A percentile compares a stretch with the other conserved stretches of the same genome.
phyloP scores from a whole-genome alignment of 148 eudicot genomes.

The Camellia sinensis region DNA sequence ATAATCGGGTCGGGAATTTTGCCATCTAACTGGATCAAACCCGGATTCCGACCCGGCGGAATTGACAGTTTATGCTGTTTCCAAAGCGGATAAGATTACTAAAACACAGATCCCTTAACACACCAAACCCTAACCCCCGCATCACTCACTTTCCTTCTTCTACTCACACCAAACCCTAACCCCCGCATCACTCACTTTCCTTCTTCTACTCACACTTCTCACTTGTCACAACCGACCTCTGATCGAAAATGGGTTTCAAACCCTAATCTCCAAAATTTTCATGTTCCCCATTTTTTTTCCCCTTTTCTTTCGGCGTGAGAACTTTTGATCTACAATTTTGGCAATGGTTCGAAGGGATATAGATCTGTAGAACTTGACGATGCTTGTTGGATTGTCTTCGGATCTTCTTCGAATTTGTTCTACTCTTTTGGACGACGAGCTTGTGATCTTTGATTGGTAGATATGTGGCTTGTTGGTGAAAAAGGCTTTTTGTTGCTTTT shows the following conservation, averaged over 20 bases:
- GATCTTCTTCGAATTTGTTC: conserved; percentile 4
- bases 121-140: conserved; percentile 10
- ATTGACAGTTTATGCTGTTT: too few relatives aligned
- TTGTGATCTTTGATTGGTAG: conserved; percentile 9
- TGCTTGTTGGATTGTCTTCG: conserved; percentile 1
- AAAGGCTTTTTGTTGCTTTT: background rate
- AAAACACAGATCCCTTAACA: background rate
- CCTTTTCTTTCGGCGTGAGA: background rate
- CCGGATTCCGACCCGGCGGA: too few relatives aligned
- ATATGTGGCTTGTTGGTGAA: background rate
- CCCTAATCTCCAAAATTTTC: background rate
- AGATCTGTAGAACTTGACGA: background rate
- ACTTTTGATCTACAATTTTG: conserved; percentile 8
- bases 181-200: background rate
- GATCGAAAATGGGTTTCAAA: background rate
- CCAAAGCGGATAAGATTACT: too few relatives aligned
- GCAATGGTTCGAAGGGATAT: background rate
- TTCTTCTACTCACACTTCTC: background rate
- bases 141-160: background rate
- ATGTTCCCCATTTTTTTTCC: background rate
- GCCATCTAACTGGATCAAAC: too few relatives aligned
- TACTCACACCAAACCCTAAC: conserved; percentile 14
- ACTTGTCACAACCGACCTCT: background rate
- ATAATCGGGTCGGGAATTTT: too few relatives aligned
- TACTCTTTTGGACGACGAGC: background rate